Conservation (phyloP, 257 asterid species). For the Lycium ferocissimum region DNA sequence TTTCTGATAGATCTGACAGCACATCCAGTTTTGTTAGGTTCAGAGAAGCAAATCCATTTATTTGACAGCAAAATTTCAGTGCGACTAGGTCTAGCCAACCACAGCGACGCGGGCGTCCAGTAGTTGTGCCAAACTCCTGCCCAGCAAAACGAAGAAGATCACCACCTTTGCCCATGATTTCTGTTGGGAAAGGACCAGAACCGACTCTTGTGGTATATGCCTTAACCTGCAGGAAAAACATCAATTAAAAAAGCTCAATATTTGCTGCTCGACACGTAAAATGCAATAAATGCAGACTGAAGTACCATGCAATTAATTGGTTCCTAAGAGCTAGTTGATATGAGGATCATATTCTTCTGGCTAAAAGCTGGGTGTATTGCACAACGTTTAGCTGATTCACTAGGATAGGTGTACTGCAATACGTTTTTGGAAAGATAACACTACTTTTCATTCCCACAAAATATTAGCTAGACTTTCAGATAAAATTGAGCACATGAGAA, state of each 20-base stretch:
- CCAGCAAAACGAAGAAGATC: slow-evolving; percentile 86
- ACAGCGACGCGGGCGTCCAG: slow-evolving; percentile 99
- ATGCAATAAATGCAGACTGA: not conserved
- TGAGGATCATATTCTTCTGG: not conserved
- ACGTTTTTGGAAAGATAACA: not conserved
- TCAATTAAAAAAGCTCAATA: not conserved
- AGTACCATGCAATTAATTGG: too few species aligned
- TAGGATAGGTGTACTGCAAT: not conserved
- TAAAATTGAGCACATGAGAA: slow-evolving; percentile 17
- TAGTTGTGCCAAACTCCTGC: slow-evolving; percentile 94
- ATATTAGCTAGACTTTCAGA: not conserved
- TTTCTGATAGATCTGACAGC: slow-evolving; percentile 74
- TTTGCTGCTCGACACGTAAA: not conserved
- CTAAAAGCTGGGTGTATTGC: not conserved
- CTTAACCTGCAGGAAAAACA: slow-evolving; percentile 66
- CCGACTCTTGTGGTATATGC: slow-evolving; percentile 97
- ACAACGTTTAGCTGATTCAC: not conserved
- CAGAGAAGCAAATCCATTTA: slow-evolving; percentile 85
- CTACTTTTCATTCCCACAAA: not conserved
- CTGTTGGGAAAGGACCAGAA: slow-evolving; percentile 97
- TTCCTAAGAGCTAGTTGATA: too few species aligned
- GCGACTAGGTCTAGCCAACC: slow-evolving; percentile 97
- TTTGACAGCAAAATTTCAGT: slow-evolving; percentile 70
- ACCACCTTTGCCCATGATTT: slow-evolving; percentile 78
- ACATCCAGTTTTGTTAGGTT: slow-evolving; percentile 97